Base-by-base conservation (phyloP, 2,329 filamentous ascomycete genomes). In the Scorias spongiosa region DNA sequence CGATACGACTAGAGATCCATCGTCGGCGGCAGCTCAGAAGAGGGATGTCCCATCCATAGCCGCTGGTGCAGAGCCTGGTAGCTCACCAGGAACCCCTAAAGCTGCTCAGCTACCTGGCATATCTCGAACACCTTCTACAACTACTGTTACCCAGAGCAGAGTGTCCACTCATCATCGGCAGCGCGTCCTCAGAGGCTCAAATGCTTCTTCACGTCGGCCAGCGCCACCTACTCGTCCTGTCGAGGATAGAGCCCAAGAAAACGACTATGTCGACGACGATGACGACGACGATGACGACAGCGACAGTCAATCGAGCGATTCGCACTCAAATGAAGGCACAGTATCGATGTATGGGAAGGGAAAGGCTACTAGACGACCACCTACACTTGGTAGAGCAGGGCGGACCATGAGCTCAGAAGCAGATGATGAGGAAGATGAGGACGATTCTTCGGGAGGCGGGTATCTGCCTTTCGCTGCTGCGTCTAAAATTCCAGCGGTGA, bases 341-440 rank as follows among this genome's bases (percentile, higher is more conserved):
- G 12, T 12, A 12, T 12, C 32, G 32, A 15, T 15, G 15, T 12
- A 12, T 15, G 15, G 12, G 32, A 36, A 36, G 9, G 15, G 32
- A 12, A 36, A 15, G 9, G 11, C 32, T 36, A 12, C 15, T 5
- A 12, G 32, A 12, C 32, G 32, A 15, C 32, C 9, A 9, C 32
- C 32, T 36, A 36, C 32, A 15, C 3, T 36, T 36, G 32, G 32
- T 15, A 12, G 32, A 36, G 32, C 32, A 36, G 64, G 44, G 58
- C 53, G 39, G 41, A 52, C 47, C 39, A 29, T 48, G 45, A 54
- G 44, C 20, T 52, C 51, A 9, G 60, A 61, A 37, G 10, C 56
- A 64, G 17, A 65, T 65, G 42, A 66, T 65, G 36, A 61, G 61
- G 45, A 71, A 63, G 54, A 66, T 15, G 74, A 75, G n/a, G 72